These are phyloP conservation scores for Fusarium clavum DNA, from an alignment of 2,329 filamentous ascomycete species.

Conservation along the genomic window DNA sequence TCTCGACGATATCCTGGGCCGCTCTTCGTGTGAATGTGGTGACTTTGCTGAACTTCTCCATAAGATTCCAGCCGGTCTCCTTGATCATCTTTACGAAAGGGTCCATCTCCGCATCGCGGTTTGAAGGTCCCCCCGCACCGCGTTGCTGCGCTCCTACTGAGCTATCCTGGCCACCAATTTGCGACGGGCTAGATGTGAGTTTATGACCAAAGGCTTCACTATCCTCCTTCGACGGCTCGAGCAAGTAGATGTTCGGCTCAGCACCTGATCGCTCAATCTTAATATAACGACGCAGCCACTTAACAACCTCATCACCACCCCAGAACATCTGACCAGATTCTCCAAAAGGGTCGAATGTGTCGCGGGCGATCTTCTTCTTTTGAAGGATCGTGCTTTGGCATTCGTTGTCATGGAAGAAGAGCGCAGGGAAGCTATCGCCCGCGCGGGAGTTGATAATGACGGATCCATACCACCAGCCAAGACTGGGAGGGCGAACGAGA, in stretches of 20 bases:
- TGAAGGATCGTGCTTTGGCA: conserved; percentile 96
- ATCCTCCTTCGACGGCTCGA: conserved; percentile 89
- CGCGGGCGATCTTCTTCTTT: conserved; percentile 84
- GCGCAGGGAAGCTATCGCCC: conserved; percentile 91
- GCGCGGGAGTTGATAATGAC: conserved; percentile 90
- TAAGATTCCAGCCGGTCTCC: conserved; percentile 93
- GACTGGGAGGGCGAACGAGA: conserved; percentile 87
- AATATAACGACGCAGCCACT: conserved; percentile 89
- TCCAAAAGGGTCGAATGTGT: conserved; percentile 91
- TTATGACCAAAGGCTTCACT: conserved; percentile 80
- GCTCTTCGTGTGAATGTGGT: conserved; percentile 95
- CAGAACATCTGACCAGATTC: conserved; percentile 91
- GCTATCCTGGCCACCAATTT: conserved; percentile 49
- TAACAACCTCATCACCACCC: conserved; percentile 94
- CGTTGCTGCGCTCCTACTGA: conserved; percentile 44
- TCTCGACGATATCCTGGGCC: conserved; percentile 91
- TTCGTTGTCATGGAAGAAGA: conserved; percentile 98
- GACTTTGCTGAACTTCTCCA: conserved; percentile 97
- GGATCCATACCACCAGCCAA: conserved; percentile 99
- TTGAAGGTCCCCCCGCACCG: conserved; percentile 53
- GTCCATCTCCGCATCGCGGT: conserved; percentile 82
- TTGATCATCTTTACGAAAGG: conserved; percentile 94
- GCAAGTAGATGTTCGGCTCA: conserved; percentile 90
- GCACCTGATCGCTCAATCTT: conserved; percentile 84
- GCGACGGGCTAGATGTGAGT: conserved; percentile 55